Percentiles rank a stretch among this genome's conserved stretches.
Conservation (phyloP, 2,329 filamentous ascomycete species). For the Curvularia verruculosa region DNA sequence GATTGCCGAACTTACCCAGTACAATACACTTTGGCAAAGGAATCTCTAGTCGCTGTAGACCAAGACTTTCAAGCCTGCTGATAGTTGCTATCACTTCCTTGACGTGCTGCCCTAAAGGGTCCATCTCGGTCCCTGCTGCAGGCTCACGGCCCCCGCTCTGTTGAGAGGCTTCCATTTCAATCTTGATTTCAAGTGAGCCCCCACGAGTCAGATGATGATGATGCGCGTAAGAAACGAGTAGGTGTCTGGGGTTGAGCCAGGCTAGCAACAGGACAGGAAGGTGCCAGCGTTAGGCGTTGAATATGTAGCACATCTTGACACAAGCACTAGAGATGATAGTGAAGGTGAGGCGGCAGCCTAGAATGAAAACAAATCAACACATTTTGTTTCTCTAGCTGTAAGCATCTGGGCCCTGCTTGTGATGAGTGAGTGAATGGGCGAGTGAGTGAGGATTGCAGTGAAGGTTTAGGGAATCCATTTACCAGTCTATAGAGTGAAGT, state of each 20-base stretch:
- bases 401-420: neutral
- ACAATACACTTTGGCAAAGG: slow-evolving; percentile 80
- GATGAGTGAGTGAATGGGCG: neutral
- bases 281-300: slow-evolving; percentile 6
- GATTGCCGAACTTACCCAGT: no score
- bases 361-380: neutral
- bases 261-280: neutral
- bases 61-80: slow-evolving; percentile 69
- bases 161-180: slow-evolving; percentile 15
- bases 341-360: neutral
- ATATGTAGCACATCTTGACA: neutral
- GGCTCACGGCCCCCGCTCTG: slow-evolving; percentile 11
- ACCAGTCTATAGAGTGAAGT: neutral
- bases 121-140: slow-evolving; percentile 13
- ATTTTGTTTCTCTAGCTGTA: neutral
- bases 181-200: neutral
- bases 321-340: neutral
- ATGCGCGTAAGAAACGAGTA: neutral
- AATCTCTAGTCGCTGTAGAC: slow-evolving; percentile 70
- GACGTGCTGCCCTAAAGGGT: slow-evolving; percentile 63
- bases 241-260: neutral
- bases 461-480: neutral
- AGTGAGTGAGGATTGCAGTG: neutral
- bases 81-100: slow-evolving; percentile 71
- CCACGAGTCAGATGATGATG: neutral